These are phyloP conservation scores for Fistulina hepatica DNA, from an alignment of 1,284 basidiomycete species.

Conservation along the genomic window DNA sequence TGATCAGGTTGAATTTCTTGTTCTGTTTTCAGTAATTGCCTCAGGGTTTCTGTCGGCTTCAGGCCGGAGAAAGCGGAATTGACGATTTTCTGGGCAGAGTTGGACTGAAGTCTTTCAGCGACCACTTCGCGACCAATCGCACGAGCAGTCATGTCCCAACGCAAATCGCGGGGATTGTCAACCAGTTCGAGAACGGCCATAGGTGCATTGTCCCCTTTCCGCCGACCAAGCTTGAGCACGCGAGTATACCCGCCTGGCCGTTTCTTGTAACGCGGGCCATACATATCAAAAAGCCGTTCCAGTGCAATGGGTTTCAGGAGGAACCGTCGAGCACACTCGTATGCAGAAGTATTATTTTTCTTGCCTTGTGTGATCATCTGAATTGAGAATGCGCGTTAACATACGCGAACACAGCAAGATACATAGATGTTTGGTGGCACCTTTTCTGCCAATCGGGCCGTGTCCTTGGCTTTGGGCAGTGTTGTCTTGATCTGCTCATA, in stretches of 20 bases:
- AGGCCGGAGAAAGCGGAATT: conserved; percentile 34
- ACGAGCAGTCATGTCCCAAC: conserved; percentile 76
- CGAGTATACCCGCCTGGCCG: conserved; percentile 95
- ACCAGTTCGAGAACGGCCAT: conserved; percentile 89
- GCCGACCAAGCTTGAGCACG: conserved; percentile 81
- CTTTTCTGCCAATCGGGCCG: conserved; percentile 90
- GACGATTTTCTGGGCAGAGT: conserved; percentile 35
- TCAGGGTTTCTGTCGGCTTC: conserved; percentile 31
- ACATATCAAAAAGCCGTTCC: conserved; percentile 72
- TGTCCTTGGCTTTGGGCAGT: conserved; percentile 89
- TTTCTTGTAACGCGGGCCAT: conserved; percentile 72
- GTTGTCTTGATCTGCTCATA: conserved; percentile 98
- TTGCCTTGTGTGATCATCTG: conserved; percentile 88
- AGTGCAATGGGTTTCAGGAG: conserved; percentile 62
- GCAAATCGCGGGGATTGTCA: conserved; percentile 85
- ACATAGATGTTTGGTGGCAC: conserved; percentile 36
- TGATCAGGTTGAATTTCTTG: conserved; percentile 26
- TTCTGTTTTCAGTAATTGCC: conserved; percentile 40
- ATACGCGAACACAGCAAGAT: not conserved
- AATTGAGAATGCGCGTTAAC: conserved; percentile 3
- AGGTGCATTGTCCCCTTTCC: conserved; percentile 89
- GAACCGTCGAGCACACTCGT: conserved; percentile 61
- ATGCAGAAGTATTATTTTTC: conserved; percentile 57
- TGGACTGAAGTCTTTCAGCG: conserved; percentile 37
- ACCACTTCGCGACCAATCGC: conserved; percentile 73